A percentile compares a stretch with the other conserved stretches of the same genome.
Conservation (phyloP, 2,329 filamentous ascomycete genomes). For the Ceratocystis huliohia region DNA sequence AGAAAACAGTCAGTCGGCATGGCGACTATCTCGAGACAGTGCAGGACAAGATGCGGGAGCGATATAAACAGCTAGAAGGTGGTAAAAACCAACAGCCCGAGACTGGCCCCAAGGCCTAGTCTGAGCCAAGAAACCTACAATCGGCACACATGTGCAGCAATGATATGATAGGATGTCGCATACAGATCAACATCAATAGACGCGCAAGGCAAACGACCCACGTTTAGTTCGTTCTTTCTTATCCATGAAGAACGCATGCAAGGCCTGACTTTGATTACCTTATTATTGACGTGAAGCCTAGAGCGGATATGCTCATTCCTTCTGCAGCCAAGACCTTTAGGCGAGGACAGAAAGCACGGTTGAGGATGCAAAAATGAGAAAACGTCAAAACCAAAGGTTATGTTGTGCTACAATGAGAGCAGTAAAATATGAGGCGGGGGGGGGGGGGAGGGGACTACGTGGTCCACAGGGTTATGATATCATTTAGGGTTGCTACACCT, state of each 20-base stretch:
- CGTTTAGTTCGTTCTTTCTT: no score
- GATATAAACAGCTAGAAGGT: constrained; percentile 43
- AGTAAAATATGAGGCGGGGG: not conserved
- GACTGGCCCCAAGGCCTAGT: not conserved
- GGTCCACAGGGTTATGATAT: not conserved
- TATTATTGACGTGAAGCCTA: not conserved
- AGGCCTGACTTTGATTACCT: not conserved
- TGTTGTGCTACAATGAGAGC: not conserved
- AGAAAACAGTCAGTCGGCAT: constrained; percentile 48
- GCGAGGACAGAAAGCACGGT: not conserved
- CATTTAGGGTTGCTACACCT: not conserved
- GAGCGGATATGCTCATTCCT: not conserved
- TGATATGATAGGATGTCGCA: not conserved
- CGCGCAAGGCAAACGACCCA: not conserved
- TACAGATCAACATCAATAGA: not conserved
- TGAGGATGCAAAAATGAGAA: not conserved
- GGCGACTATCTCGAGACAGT: constrained; percentile 51
- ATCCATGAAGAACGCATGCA: no score
- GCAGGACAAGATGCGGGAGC: constrained; percentile 53
- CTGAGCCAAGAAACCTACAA: not conserved
- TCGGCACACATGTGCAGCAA: not conserved
- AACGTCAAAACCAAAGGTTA: not conserved
- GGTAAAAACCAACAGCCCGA: not conserved
- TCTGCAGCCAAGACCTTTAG: not conserved
- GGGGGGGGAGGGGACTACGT: not conserved